phyloP scores from a whole-genome alignment of 306 rosid genomes.

The Argentina anserina region DNA sequence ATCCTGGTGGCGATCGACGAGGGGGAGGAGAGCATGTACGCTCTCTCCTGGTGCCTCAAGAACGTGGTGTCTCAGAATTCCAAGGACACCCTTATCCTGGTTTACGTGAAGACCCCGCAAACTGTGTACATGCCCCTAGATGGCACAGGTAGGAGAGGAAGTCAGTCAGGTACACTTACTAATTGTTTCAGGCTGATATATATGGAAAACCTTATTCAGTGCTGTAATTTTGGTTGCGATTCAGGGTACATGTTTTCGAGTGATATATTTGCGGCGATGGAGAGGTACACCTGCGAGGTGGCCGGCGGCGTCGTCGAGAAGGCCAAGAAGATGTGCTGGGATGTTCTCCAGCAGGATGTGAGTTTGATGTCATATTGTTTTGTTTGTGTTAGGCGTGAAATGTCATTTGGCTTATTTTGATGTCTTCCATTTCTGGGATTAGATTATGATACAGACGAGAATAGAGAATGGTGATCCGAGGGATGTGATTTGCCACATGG shows the following conservation, averaged over 20 bases:
- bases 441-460: slow-evolving; percentile 58
- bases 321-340: slow-evolving; percentile 54
- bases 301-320: slow-evolving; percentile 53
- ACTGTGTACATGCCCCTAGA: slow-evolving; percentile 46
- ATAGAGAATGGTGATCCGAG: slow-evolving; percentile 74
- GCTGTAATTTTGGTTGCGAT: slow-evolving; percentile 2
- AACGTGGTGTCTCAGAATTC: slow-evolving; percentile 49
- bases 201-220: background rate
- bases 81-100: slow-evolving; percentile 60
- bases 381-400: background rate
- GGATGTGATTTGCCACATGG: slow-evolving; percentile 73
- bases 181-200: background rate
- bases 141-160: slow-evolving; percentile 52
- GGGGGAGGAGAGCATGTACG: slow-evolving; percentile 80
- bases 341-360: slow-evolving; percentile 39
- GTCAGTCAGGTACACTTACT: background rate
- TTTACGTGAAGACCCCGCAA: slow-evolving; percentile 60
- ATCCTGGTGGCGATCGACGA: slow-evolving; percentile 85
- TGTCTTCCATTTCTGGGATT: background rate
- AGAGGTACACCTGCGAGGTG: slow-evolving; percentile 48
- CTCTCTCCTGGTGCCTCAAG: slow-evolving; percentile 76
- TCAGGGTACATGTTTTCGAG: slow-evolving; percentile 70
- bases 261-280: slow-evolving; percentile 51
- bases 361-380: background rate
- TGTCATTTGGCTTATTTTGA: background rate